Evolutionary conservation across 2,329 filamentous ascomycete genomes (phyloP).

Genomic region (Davidsoniella australis): DNA sequence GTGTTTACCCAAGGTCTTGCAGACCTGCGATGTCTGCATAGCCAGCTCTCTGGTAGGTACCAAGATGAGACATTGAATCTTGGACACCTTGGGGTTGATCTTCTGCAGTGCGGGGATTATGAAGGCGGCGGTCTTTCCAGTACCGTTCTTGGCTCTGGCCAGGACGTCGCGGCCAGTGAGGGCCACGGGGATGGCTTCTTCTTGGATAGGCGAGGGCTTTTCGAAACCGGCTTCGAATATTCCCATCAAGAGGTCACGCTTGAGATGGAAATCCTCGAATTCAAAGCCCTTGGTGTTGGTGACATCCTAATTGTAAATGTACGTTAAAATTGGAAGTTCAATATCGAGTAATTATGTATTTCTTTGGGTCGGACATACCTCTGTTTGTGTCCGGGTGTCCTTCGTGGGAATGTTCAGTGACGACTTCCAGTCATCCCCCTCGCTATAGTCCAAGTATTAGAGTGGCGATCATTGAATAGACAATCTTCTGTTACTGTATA

Average conservation of each 20-base stretch:
- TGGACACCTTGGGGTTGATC: conserved; percentile 90
- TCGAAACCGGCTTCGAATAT: conserved; percentile 99
- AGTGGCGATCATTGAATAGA: neutral
- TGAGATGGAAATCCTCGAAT: conserved; percentile 92
- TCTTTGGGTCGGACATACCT: conserved; percentile 31
- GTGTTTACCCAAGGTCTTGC: conserved; percentile 95
- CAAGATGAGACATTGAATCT: conserved; percentile 90
- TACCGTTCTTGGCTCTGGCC: conserved; percentile 94
- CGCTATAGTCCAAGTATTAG: conserved; percentile 20
- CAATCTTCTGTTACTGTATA: neutral
- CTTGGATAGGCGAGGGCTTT: conserved; percentile 96
- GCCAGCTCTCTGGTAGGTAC: conserved; percentile 94
- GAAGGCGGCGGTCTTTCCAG: conserved; percentile 95
- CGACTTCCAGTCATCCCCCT: conserved; percentile 55
- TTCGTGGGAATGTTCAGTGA: conserved; percentile 53
- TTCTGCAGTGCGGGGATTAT: conserved; percentile 89
- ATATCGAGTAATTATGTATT: neutral
- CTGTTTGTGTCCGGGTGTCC: conserved; percentile 66
- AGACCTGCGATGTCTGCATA: conserved; percentile 96
- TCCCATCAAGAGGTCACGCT: conserved; percentile 91
- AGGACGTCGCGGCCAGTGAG: conserved; percentile 89
- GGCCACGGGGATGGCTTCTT: conserved; percentile 95
- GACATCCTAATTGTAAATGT: conserved; percentile 56
- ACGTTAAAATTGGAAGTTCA: neutral
- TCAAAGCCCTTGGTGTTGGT: conserved; percentile 95